These are phyloP conservation scores for Mesembryanthemum crystallinum DNA, from an alignment of 148 eudicot genomes.

Conservation along the genomic window DNA sequence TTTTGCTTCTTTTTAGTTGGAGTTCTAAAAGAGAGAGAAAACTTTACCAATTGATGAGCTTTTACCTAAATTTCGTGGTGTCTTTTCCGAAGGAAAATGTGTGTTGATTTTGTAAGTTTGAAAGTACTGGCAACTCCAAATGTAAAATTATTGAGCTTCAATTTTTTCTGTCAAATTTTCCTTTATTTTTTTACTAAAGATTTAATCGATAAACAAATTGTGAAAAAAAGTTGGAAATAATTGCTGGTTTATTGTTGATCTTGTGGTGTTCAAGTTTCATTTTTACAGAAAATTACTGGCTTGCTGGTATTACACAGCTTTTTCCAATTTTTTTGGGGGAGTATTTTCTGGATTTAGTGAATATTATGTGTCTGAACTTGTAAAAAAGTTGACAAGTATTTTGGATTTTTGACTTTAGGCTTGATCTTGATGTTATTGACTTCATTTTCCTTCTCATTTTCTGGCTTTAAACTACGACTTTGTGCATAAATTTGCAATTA, in stretches of 20 bases:
- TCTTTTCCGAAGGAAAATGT: too few species aligned
- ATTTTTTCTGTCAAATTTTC: too few species aligned
- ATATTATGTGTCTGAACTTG: neutral
- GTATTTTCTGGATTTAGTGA: constrained; percentile 5
- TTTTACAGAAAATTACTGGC: neutral
- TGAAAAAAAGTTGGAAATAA: too few species aligned
- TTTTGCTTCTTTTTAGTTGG: too few species aligned
- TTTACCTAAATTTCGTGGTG: too few species aligned
- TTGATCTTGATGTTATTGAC: neutral
- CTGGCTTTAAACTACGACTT: neutral
- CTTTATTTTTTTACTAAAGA: too few species aligned
- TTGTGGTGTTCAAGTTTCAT: neutral
- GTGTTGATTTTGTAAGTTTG: too few species aligned
- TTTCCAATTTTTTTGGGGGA: neutral
- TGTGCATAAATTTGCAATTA: neutral
- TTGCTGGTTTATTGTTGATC: neutral
- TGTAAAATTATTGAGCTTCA: too few species aligned
- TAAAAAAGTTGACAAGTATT: neutral
- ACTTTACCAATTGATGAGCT: too few species aligned
- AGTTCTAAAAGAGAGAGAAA: too few species aligned
- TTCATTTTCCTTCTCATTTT: neutral
- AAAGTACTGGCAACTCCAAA: too few species aligned
- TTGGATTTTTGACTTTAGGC: neutral
- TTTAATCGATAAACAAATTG: too few species aligned
- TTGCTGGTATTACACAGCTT: neutral